These are phyloP conservation scores for Breynia disticha DNA, from an alignment of 441 rosid genomes.

Conservation along the genomic window DNA sequence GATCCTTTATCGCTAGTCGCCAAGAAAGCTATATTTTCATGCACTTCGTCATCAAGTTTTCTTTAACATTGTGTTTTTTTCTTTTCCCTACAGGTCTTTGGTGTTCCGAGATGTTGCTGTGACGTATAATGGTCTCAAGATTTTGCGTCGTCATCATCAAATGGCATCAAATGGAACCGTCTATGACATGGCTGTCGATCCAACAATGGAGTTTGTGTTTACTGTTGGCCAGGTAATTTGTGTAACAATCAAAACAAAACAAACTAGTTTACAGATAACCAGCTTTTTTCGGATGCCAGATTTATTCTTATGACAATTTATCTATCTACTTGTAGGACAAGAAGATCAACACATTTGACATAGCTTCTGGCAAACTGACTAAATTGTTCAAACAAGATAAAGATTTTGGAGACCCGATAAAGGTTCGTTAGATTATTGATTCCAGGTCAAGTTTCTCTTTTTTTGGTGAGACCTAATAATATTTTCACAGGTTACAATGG, in stretches of 20 bases:
- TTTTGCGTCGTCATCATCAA: conserved; percentile 55
- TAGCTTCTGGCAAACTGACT: conserved; percentile 53
- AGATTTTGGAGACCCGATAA: conserved; percentile 71
- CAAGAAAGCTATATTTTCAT: too few species aligned
- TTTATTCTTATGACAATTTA: conserved; percentile 1
- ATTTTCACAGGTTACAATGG: conserved; percentile 52
- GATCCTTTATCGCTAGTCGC: too few species aligned
- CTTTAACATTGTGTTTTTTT: conserved; percentile 8
- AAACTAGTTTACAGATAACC: too few species aligned
- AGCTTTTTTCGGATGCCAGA: too few species aligned
- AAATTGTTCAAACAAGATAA: conserved; percentile 66
- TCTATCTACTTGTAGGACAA: conserved; percentile 44
- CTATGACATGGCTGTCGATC: conserved; percentile 75
- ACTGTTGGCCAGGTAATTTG: conserved; percentile 71
- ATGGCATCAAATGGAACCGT: conserved; percentile 71
- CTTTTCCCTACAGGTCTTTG: conserved; percentile 43
- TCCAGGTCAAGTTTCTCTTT: conserved; percentile 10
- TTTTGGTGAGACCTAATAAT: conserved; percentile 18
- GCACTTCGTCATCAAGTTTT: not conserved
- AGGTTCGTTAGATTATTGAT: conserved; percentile 34
- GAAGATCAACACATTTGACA: conserved; percentile 61
- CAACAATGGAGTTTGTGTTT: conserved; percentile 47
- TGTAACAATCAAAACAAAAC: not conserved
- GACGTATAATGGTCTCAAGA: conserved; percentile 27
- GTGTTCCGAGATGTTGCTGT: conserved; percentile 50